phyloP scores from a whole-genome alignment of 192 early-diverging fungal genomes.

The Linnemannia elongata region DNA sequence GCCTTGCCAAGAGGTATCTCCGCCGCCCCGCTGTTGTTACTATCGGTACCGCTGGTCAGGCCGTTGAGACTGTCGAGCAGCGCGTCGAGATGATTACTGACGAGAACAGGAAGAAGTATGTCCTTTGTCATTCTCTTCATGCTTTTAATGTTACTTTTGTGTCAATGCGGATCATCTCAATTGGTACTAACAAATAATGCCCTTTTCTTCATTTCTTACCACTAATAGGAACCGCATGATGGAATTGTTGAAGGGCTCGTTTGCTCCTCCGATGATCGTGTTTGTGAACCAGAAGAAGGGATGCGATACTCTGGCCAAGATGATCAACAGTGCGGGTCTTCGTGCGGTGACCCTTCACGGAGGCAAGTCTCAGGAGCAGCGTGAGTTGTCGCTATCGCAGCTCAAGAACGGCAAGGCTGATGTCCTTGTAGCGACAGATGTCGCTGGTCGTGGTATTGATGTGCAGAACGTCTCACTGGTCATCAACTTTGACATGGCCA shows the following conservation, averaged over 20 bases:
- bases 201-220: slow-evolving; percentile 7
- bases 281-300: slow-evolving; percentile 99
- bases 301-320: slow-evolving; percentile 85
- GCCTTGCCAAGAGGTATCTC: slow-evolving; percentile 94
- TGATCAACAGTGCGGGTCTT: slow-evolving; percentile 82
- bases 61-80: slow-evolving; percentile 97
- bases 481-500: slow-evolving; percentile 98
- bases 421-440: slow-evolving; percentile 97
- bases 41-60: slow-evolving; percentile 97
- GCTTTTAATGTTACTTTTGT: not conserved
- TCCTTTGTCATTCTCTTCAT: not conserved
- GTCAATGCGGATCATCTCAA: not conserved
- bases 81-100: slow-evolving; percentile 92
- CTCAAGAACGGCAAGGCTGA: slow-evolving; percentile 87
- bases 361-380: slow-evolving; percentile 97
- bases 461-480: slow-evolving; percentile 97
- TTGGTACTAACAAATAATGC: not conserved
- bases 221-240: slow-evolving; percentile 77
- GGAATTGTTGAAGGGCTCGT: slow-evolving; percentile 80
- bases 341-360: slow-evolving; percentile 90
- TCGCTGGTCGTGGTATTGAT: slow-evolving; percentile 99
- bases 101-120: slow-evolving; percentile 86
- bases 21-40: slow-evolving; percentile 93
- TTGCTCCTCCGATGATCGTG: slow-evolving; percentile 91
- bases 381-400: slow-evolving; percentile 87